phyloP scores from a whole-genome alignment of 768 basidiomycete species.

The Xerocomus spinulosus region DNA sequence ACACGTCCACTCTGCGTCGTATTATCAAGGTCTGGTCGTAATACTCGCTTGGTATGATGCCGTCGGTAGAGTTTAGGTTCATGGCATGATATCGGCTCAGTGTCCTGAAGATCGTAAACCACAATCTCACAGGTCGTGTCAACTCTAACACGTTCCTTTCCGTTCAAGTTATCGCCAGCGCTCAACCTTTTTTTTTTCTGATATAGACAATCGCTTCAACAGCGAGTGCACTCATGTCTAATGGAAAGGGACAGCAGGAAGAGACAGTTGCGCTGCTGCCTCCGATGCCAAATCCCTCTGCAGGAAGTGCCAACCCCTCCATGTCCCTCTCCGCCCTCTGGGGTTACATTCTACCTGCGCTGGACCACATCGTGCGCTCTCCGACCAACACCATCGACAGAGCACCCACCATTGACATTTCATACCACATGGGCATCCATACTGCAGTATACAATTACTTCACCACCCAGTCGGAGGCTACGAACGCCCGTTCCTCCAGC shows the following conservation, averaged over 20 bases:
- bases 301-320: conserved; percentile 68
- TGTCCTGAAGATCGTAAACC: no score
- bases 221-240: conserved; percentile 22
- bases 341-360: conserved; percentile 69
- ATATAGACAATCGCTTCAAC: background rate
- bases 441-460: conserved; percentile 83
- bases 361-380: conserved; percentile 74
- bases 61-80: no score
- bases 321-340: conserved; percentile 68
- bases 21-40: no score
- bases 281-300: conserved; percentile 48
- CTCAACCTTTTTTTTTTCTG: background rate
- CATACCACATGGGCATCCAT: conserved; percentile 72
- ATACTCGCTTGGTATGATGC: no score
- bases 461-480: conserved; percentile 52
- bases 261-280: conserved; percentile 24
- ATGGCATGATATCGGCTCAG: no score
- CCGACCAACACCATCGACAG: conserved; percentile 55
- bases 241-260: conserved; percentile 28
- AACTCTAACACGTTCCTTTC: no score
- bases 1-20: no score
- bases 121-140: no score
- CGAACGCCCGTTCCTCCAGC: conserved; percentile 23
- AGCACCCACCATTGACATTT: conserved; percentile 66
- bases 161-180: background rate